Evolutionary conservation across 2,329 filamentous ascomycete genomes (phyloP), one percentile per base, ranked within the genome.

Genomic region (Sporothrix globosa): DNA sequence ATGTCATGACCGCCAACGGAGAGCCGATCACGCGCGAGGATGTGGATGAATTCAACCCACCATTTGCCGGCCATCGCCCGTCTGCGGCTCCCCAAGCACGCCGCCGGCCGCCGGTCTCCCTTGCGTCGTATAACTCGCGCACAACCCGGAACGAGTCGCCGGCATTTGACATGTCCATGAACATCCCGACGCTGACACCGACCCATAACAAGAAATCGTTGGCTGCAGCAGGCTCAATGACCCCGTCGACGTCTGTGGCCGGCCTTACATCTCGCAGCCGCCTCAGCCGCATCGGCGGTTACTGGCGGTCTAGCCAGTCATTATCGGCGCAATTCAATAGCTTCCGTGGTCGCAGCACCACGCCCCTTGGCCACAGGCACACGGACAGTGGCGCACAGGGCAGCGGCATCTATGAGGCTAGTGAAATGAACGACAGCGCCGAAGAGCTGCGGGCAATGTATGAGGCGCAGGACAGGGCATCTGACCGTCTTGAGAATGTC

Each of bases 401-500:
- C n/a, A 69, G 56, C 54, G 68, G 70, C 74, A 85, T 90, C 24
- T 81, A 80, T 69, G 82, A 86, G 73, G 81, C 83, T 60, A 86
- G 84, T 73, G 86, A 87, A 75, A 87, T 88, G 19, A 88, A 90
- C 73, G 91, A 95, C 77, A 93, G 90, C 76, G 92, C 92, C 3
- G 93, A 97, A 79, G 93, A 97, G 77, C 79, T 97, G 70, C 85
- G 92, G 70, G 86, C 90, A 73, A 89, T 94, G 73, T 92, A 95
- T 76, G 92, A 95, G 80, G 85, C 87, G 73, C 90, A 93, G 77
- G 91, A 95, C 76, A 84, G 88, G 69, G 91, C 94, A 74, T 84
- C 90, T 34, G 92, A 94, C 77, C 86, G 90, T 73, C 85, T 98
- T 76, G 95, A 98, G 84, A 97, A 99, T 79, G 96, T 99, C 74